Evolutionary conservation across 768 basidiomycete genomes (phyloP).

Genomic region (Macrolepiota fuliginosa): DNA sequence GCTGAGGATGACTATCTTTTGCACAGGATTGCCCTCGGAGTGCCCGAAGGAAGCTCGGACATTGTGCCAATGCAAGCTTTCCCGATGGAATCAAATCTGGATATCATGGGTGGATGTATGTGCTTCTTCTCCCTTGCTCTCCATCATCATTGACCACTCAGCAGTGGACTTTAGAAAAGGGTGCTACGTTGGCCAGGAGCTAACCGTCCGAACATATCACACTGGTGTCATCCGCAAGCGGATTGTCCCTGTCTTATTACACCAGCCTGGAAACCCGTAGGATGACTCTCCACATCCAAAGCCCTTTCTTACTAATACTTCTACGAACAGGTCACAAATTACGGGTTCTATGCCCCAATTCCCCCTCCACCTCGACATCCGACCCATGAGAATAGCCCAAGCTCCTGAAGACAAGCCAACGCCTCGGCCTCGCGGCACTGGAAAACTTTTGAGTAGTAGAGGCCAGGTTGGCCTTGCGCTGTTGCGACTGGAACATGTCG

Average conservation of each 20-base stretch:
- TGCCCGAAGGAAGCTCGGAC: conserved; percentile 84
- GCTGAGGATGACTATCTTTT: conserved; percentile 61
- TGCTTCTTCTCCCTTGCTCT: conserved; percentile 15
- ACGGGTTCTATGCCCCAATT: conserved; percentile 19
- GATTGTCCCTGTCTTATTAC: conserved; percentile 75
- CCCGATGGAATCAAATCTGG: conserved; percentile 94
- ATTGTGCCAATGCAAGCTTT: conserved; percentile 76
- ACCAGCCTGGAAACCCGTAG: conserved; percentile 32
- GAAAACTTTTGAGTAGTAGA: conserved; percentile 66
- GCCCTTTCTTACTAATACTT: conserved; percentile 1
- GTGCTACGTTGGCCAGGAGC: conserved; percentile 96
- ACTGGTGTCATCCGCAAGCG: conserved; percentile 90
- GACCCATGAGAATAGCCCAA: conserved; percentile 16
- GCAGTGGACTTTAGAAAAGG: conserved; percentile 94
- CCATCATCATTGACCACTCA: conserved; percentile 13
- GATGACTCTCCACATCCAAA: conserved; percentile 18
- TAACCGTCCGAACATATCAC: conserved; percentile 95
- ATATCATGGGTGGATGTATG: conserved; percentile 91
- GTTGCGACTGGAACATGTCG: conserved; percentile 74
- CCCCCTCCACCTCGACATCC: conserved; percentile 36
- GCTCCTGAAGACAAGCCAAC: conserved; percentile 16
- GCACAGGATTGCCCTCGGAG: conserved; percentile 78
- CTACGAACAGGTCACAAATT: conserved; percentile 9
- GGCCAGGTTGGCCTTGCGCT: conserved; percentile 73
- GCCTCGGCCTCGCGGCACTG: conserved; percentile 68